Conservation (phyloP, 306 rosid genomes). For the Boehmeria nivea region DNA sequence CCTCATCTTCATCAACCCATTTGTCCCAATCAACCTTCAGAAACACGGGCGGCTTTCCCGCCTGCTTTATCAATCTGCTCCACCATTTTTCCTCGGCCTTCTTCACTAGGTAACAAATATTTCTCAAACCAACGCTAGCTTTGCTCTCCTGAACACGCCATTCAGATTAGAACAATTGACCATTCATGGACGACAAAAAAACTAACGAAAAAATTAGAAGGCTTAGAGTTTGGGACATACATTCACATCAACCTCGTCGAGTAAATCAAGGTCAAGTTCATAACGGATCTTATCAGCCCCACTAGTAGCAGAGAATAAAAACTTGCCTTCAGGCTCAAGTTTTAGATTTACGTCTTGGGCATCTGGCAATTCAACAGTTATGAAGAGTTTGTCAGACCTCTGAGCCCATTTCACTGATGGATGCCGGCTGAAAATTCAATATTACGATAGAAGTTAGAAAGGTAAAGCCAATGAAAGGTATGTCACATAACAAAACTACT, state of each 20-base stretch:
- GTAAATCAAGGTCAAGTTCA: background rate
- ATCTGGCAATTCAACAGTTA: conserved; percentile 77
- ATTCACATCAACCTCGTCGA: conserved; percentile 36
- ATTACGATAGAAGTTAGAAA: too few species aligned
- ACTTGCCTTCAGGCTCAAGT: conserved; percentile 72
- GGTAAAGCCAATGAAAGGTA: too few species aligned
- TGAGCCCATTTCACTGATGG: conserved; percentile 97
- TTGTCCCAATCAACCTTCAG: conserved; percentile 75
- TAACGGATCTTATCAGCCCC: conserved; percentile 31
- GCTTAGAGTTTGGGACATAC: conserved; percentile 16
- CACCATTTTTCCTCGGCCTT: conserved; percentile 76
- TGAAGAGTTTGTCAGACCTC: conserved; percentile 75
- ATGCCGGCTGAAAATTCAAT: conserved; percentile 46
- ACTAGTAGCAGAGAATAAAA: conserved; percentile 73
- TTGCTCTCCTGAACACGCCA: conserved; percentile 73
- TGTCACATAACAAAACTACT: too few species aligned
- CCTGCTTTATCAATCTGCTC: conserved; percentile 65
- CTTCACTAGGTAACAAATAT: conserved; percentile 60
- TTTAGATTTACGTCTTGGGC: conserved; percentile 71
- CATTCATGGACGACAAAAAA: background rate
- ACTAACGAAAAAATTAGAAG: background rate
- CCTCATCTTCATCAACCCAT: conserved; percentile 80
- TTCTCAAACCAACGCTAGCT: conserved; percentile 60
- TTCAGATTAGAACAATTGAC: background rate
- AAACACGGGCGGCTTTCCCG: conserved; percentile 70